These are phyloP conservation scores for Nicotiana obtusifolia DNA, from an alignment of 257 asterid genomes.

Conservation along the genomic window DNA sequence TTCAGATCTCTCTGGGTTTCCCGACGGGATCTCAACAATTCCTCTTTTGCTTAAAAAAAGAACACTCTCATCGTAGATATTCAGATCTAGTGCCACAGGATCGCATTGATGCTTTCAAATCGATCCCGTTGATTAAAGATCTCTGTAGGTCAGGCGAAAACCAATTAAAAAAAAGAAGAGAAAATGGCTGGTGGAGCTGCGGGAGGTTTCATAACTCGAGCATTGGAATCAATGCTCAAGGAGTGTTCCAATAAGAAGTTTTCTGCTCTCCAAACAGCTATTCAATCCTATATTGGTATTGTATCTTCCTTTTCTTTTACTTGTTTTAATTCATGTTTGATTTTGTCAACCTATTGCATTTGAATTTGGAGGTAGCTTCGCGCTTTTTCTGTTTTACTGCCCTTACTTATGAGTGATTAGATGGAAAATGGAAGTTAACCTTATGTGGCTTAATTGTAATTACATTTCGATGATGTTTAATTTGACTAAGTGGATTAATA, in stretches of 20 bases:
- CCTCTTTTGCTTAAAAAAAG: neutral
- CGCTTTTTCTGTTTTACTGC: neutral
- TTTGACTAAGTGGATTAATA: neutral
- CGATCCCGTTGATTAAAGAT: neutral
- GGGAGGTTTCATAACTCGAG: slow-evolving; percentile 91
- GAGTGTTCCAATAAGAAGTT: slow-evolving; percentile 73
- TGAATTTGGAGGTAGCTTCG: neutral
- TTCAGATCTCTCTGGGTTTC: neutral
- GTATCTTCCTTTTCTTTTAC: neutral
- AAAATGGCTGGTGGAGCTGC: slow-evolving; percentile 88
- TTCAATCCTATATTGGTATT: slow-evolving; percentile 68
- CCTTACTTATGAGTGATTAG: neutral
- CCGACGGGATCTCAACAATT: neutral
- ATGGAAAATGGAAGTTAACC: neutral
- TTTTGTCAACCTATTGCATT: neutral
- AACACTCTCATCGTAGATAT: neutral
- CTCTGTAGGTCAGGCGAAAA: neutral
- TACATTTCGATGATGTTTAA: neutral
- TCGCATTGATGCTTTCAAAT: neutral
- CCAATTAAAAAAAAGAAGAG: slow-evolving; percentile 13
- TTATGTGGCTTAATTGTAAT: neutral
- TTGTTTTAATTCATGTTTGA: neutral
- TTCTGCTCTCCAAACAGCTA: slow-evolving; percentile 57
- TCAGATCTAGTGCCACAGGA: neutral
- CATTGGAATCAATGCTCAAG: slow-evolving; percentile 92